Evolutionary conservation across 2,329 filamentous ascomycete genomes (phyloP), one percentile per base, ranked within the genome.

Genomic region (Cladosporium halotolerans): DNA sequence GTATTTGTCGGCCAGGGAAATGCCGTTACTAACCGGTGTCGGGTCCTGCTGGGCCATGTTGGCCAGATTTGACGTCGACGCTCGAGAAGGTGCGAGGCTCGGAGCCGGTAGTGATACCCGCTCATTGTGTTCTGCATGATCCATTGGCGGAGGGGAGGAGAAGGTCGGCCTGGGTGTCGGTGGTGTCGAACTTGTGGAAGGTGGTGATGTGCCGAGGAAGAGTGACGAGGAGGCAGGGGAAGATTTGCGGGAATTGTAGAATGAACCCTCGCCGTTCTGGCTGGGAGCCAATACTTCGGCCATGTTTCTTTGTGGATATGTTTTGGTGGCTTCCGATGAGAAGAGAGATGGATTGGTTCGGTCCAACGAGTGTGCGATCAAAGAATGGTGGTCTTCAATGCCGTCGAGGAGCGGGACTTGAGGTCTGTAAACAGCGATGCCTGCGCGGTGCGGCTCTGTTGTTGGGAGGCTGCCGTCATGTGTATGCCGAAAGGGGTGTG

Each of bases 1-100:
- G 43, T 76, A 79, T 55, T 80, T 78, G 44, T 77, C 80, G 52
- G 80, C 77, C 52, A 86, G 70, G 10, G 83, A 86, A 52, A 44
- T 50, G 41, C 57, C 70, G 60, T 79, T 85, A 61, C 81, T 84
- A 14, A 79, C 78, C 4, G 83, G 79, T 3, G 83, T 86, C 2
- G 84, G 85, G 19, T 54, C 56, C 76, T 74, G 64, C 77, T 80
- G 2, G 83, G 84, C 4, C 78, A 76, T 53, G 64, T 66, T 65
- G 28, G 69, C 70, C 34, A 67, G 61, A 43, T 62, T 59, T 46
- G 59, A 57, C 18, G 60, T 61, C n/a, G 67, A 68, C 16, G 60
- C 45, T 43, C 60, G 60, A n/a, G 62, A 49, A 53, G 34, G 60
- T 61, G 43, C 70, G 67, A 48, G 64, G 61, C 49, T 68, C 57